Evolutionary conservation across 129 eudicot species (phyloP).

Genomic region (Tagetes erecta): DNA sequence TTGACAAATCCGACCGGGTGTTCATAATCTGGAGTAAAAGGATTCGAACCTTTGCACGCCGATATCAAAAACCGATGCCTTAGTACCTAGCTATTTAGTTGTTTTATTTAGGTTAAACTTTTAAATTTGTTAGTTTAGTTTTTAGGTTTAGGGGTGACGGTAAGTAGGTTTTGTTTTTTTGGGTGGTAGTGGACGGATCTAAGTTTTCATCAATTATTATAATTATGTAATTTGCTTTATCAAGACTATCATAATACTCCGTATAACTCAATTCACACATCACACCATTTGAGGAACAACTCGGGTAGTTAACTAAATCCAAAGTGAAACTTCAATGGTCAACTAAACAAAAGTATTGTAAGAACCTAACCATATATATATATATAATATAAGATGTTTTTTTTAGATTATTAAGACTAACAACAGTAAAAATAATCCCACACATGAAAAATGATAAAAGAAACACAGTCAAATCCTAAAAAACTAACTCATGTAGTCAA

Average conservation of each 20-base stretch:
- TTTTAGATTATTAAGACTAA: slow-evolving; percentile 51
- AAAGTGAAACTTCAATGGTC: slow-evolving; percentile 21
- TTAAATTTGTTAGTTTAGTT: no score
- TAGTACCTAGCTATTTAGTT: no score
- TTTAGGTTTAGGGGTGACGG: no score
- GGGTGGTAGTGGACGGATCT: no score
- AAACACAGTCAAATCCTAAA: slow-evolving; percentile 39
- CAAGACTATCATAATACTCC: slow-evolving; percentile 17
- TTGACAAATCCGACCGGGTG: no score
- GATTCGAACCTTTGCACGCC: no score
- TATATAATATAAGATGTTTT: slow-evolving; percentile 23
- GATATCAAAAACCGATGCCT: no score
- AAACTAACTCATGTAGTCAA: slow-evolving; percentile 60
- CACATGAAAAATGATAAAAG: slow-evolving; percentile 36
- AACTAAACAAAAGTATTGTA: not conserved
- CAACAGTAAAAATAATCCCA: slow-evolving; percentile 37
- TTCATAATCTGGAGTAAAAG: no score
- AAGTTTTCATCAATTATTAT: no score
- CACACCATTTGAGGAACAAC: not conserved
- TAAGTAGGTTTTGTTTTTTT: no score
- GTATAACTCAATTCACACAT: not conserved
- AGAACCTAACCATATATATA: not conserved
- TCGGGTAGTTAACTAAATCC: not conserved
- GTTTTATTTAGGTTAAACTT: no score
- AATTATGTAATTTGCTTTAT: slow-evolving; percentile 48